Base-by-base conservation (phyloP, 2,329 filamentous ascomycete genomes). In the Clonostachys sp. region DNA sequence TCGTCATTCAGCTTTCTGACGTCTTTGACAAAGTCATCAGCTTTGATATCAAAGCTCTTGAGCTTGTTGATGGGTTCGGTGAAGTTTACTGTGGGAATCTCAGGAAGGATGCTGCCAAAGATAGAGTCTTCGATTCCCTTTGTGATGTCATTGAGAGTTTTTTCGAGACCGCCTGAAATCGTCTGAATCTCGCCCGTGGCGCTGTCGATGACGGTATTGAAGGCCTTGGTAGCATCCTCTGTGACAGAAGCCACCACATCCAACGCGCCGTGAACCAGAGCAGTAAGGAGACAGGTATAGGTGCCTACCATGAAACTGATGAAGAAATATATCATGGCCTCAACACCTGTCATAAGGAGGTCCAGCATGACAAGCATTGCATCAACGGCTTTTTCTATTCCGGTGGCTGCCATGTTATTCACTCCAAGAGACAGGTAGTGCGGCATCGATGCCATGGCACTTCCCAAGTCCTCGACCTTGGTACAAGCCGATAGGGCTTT, bases 381-480 rank as follows among this genome's bases (percentile, higher is more conserved):
- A 52, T 83, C 78, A 54, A 97, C 83, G 9, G 90, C 83, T 57
- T 86, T 84, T 56, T 91, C 89, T 55, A 97, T 85, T 48, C 89
- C 86, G 43, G 78, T 78, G 34, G 90, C 89, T 8, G 89, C 87
- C 56, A 97, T 72, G 50, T 89, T 81, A 68, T 99, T 99, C 62
- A 96, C 85, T 47, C 94, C 94, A 45, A 80, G 74, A 3, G 91
- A 88, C 63, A 97, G 84, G 70, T 96, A 97, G 67, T 96, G 87
- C 48, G 94, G 94, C 91, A 97, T 96, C 36, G 94, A 97, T 38
- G 92, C 94, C 89, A 99, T 92, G 51, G 90, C 81, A 63, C 91
- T 96, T 53, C 92, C 94, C 56, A 95, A 82, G 55, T 89, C 89
- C 71, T 99, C 92, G 43, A 97, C 92, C 64, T 88, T 87, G 49